Conservation (phyloP, 2,329 filamentous ascomycete species). For the Amauroascus verrucosus region DNA sequence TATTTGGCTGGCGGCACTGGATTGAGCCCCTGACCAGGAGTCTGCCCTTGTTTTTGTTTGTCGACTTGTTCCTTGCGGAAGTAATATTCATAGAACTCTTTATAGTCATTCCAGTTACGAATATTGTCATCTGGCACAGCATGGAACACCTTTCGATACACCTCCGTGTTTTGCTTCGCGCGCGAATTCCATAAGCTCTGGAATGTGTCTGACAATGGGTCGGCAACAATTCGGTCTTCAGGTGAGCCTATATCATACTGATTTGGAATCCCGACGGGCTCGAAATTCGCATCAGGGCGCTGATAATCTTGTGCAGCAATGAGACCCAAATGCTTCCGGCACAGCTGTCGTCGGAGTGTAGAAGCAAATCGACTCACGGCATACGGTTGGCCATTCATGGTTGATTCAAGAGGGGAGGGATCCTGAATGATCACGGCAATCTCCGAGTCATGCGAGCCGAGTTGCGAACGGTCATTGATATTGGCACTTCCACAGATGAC, state of each 20-base stretch:
- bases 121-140: slow-evolving; percentile 51
- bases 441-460: slow-evolving; percentile 76
- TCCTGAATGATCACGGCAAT: slow-evolving; percentile 86
- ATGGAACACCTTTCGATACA: slow-evolving; percentile 53
- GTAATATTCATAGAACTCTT: slow-evolving; percentile 53
- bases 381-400: slow-evolving; percentile 64
- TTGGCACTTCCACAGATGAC: slow-evolving; percentile 73
- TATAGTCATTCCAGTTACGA: slow-evolving; percentile 51
- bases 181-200: slow-evolving; percentile 49
- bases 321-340: slow-evolving; percentile 81
- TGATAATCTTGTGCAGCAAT: slow-evolving; percentile 63
- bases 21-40: slow-evolving; percentile 20
- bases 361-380: slow-evolving; percentile 65
- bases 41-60: slow-evolving; percentile 30
- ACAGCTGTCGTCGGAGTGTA: slow-evolving; percentile 72
- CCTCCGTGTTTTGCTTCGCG: slow-evolving; percentile 49
- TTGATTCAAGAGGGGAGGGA: slow-evolving; percentile 55
- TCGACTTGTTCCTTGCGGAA: slow-evolving; percentile 43
- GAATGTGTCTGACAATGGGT: slow-evolving; percentile 49
- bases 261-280: slow-evolving; percentile 49
- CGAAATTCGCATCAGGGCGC: slow-evolving; percentile 46
- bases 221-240: slow-evolving; percentile 44
- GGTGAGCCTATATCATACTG: slow-evolving; percentile 43
- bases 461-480: slow-evolving; percentile 63
- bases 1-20: slow-evolving; percentile 46